Evolutionary conservation across 2,329 filamentous ascomycete genomes (phyloP).

Genomic region (Elsinoe arachidis): DNA sequence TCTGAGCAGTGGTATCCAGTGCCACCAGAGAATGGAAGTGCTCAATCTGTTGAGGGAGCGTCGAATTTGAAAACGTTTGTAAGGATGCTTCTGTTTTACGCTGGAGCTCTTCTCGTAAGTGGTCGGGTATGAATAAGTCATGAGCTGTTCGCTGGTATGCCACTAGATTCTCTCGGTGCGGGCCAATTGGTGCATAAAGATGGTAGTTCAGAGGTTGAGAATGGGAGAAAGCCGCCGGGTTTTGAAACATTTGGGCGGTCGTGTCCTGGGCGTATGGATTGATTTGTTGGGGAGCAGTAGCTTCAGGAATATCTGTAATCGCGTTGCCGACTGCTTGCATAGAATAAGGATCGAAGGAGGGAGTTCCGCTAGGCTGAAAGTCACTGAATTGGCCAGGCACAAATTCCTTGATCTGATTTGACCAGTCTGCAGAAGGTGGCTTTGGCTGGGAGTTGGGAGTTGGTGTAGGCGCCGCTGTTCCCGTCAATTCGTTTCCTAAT

Average conservation of each 20-base stretch:
- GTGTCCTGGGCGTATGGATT: slow-evolving; percentile 71
- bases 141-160: slow-evolving; percentile 80
- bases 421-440: slow-evolving; percentile 41
- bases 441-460: slow-evolving; percentile 36
- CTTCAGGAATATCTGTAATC: slow-evolving; percentile 16
- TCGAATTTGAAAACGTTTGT: slow-evolving; percentile 70
- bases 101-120: slow-evolving; percentile 77
- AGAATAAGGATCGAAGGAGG: slow-evolving; percentile 38
- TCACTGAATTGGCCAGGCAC: slow-evolving; percentile 44
- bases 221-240: slow-evolving; percentile 47
- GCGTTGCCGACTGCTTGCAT: slow-evolving; percentile 22
- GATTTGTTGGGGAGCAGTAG: slow-evolving; percentile 33
- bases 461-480: slow-evolving; percentile 15
- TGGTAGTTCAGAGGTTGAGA: slow-evolving; percentile 63
- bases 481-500: background rate
- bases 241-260: slow-evolving; percentile 55
- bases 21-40: slow-evolving; percentile 90
- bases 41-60: slow-evolving; percentile 66
- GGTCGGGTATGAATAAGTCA: slow-evolving; percentile 86
- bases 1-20: slow-evolving; percentile 71
- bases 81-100: slow-evolving; percentile 78
- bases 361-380: slow-evolving; percentile 22
- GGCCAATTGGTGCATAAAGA: slow-evolving; percentile 78
- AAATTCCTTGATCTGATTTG: slow-evolving; percentile 42
- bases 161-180: slow-evolving; percentile 70